Evolutionary conservation across 2,329 filamentous ascomycete species (phyloP).

Genomic region (Aspergillus vadensis): DNA sequence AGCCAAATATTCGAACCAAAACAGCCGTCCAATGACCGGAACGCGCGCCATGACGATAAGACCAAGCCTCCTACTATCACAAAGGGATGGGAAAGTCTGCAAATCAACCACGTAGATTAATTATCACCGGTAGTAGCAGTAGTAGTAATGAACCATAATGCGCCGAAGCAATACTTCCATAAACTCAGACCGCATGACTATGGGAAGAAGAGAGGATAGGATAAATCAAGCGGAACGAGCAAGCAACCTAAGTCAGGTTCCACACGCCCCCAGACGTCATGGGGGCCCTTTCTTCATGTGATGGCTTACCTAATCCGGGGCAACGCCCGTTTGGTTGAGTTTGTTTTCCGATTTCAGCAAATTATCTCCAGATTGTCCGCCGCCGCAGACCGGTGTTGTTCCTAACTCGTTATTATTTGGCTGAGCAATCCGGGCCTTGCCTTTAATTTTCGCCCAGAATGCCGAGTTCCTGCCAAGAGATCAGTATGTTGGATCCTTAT

Average conservation of each 20-base stretch:
- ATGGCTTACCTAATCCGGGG: conserved; percentile 39
- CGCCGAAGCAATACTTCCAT: background rate
- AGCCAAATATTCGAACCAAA: conserved; percentile 78
- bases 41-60: conserved; percentile 55
- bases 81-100: background rate
- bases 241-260: background rate
- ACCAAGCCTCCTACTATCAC: background rate
- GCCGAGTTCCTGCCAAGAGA: conserved; percentile 96
- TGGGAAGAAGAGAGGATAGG: background rate
- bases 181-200: background rate
- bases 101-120: background rate
- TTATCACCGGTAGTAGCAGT: background rate
- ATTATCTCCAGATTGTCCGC: background rate
- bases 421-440: conserved; percentile 2
- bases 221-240: too few species aligned
- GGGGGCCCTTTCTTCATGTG: conserved; percentile 23
- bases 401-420: background rate
- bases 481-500: conserved; percentile 64
- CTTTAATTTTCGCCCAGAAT: conserved; percentile 55
- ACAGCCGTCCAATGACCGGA: conserved; percentile 64
- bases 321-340: conserved; percentile 11
- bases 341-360: conserved; percentile 13
- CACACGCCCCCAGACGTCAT: conserved; percentile 15
- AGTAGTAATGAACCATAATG: background rate
- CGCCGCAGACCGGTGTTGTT: background rate